Conservation (phyloP, 805 yeast species). For the Candida silvicultrix region DNA sequence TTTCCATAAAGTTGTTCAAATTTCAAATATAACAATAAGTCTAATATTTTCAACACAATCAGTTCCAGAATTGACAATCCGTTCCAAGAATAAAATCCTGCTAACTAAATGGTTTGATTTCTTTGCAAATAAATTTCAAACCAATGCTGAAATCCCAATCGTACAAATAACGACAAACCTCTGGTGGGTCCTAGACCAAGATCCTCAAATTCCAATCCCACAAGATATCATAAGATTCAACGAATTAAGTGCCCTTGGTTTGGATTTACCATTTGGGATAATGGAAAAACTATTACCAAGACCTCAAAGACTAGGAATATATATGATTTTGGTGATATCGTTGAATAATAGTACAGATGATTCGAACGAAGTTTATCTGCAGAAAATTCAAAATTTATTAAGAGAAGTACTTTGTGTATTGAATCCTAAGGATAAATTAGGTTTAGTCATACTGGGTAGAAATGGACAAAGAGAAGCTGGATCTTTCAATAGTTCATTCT, state of each 20-base stretch:
- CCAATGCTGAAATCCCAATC: constrained; percentile 23
- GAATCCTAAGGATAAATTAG: constrained; percentile 35
- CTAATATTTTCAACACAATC: constrained; percentile 33
- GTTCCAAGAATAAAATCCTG: constrained; percentile 25
- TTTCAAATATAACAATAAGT: constrained; percentile 22
- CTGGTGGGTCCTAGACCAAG: constrained; percentile 33
- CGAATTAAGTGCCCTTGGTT: constrained; percentile 28
- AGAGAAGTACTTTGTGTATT: constrained; percentile 23
- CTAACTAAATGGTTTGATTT: constrained; percentile 36
- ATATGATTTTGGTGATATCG: constrained; percentile 37
- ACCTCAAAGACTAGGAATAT: constrained; percentile 33
- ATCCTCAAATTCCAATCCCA: constrained; percentile 27
- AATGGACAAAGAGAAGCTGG: constrained; percentile 31
- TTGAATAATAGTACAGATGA: constrained; percentile 27
- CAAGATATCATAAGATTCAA: constrained; percentile 31
- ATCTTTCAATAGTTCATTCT: constrained; percentile 32
- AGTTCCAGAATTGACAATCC: constrained; percentile 38
- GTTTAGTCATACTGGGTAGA: constrained; percentile 41
- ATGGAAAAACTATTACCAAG: constrained; percentile 32
- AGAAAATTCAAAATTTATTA: constrained; percentile 21
- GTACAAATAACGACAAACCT: constrained; percentile 45
- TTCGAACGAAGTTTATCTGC: constrained; percentile 24
- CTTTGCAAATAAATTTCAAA: constrained; percentile 8
- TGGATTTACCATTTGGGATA: constrained; percentile 35
- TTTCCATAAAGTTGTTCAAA: constrained; percentile 24